A percentile compares a stretch with the other conserved stretches of the same genome.
Evolutionary conservation across 75 land plant genomes (phyloP).

Genomic region (Pinus tabuliformis): DNA sequence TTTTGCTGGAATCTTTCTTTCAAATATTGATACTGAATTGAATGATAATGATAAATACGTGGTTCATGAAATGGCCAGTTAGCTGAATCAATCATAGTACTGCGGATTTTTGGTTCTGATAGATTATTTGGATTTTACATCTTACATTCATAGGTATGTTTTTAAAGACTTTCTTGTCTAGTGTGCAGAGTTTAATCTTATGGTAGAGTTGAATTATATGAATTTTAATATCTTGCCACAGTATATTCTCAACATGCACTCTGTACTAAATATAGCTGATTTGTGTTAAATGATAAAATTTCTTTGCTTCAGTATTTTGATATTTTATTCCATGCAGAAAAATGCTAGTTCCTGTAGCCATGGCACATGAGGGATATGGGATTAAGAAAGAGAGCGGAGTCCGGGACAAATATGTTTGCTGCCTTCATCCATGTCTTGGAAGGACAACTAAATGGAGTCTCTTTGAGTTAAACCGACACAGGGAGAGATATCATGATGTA

Average conservation of each 20-base stretch:
- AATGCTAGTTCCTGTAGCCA: slow-evolving; percentile 6
- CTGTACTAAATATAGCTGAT: neutral
- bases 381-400: slow-evolving; percentile 12
- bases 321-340: slow-evolving; percentile 7
- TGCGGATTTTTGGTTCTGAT: neutral
- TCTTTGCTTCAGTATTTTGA: neutral
- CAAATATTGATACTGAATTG: neutral
- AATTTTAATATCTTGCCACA: neutral
- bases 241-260: neutral
- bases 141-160: neutral
- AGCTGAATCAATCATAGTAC: neutral
- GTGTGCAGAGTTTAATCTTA: neutral
- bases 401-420: slow-evolving; percentile 9
- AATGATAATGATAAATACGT: neutral
- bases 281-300: neutral
- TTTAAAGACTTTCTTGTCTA: neutral
- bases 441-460: slow-evolving; percentile 11
- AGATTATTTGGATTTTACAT: neutral
- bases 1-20: neutral
- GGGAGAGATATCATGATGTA: slow-evolving; percentile 11
- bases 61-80: neutral
- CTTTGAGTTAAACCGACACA: slow-evolving; percentile 9
- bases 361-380: slow-evolving; percentile 11
- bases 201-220: neutral
- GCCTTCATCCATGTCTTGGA: slow-evolving; percentile 11